These are phyloP conservation scores for Pseudocercospora musae DNA, from an alignment of 2,329 filamentous ascomycete genomes.

Conservation along the genomic window DNA sequence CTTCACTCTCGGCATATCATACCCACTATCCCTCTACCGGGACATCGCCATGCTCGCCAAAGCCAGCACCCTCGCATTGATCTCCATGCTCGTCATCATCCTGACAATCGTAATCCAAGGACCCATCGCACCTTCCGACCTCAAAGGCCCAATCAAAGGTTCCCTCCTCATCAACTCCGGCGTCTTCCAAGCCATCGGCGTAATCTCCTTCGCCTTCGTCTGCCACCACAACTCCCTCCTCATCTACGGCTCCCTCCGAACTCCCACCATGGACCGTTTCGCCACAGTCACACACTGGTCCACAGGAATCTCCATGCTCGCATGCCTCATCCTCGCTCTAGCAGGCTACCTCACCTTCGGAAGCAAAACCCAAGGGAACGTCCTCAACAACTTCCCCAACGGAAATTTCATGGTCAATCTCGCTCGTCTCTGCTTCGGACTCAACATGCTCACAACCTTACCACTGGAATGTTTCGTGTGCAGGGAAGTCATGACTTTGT, in stretches of 20 bases:
- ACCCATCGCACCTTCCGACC: conserved; percentile 66
- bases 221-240: conserved; percentile 93
- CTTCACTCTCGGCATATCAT: conserved; percentile 81
- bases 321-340: conserved; percentile 83
- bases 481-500: conserved; percentile 91
- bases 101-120: conserved; percentile 84
- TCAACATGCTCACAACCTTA: conserved; percentile 98
- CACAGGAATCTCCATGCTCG: conserved; percentile 83
- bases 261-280: conserved; percentile 94
- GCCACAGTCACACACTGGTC: conserved; percentile 90
- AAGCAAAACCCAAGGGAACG: conserved; percentile 86
- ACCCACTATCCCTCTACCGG: conserved; percentile 85
- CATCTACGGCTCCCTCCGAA: conserved; percentile 93
- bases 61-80: conserved; percentile 85
- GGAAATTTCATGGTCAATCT: conserved; percentile 93
- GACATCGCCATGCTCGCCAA: conserved; percentile 98
- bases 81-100: conserved; percentile 91
- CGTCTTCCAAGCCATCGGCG: conserved; percentile 92
- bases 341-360: conserved; percentile 91
- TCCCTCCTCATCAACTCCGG: conserved; percentile 77
- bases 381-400: conserved; percentile 93
- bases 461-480: conserved; percentile 97
- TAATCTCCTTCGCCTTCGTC: conserved; percentile 89
- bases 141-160: conserved; percentile 67
- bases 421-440: conserved; percentile 87